Base-by-base conservation (phyloP, 2,329 filamentous ascomycete species). In the Hypoxylon sp. region DNA sequence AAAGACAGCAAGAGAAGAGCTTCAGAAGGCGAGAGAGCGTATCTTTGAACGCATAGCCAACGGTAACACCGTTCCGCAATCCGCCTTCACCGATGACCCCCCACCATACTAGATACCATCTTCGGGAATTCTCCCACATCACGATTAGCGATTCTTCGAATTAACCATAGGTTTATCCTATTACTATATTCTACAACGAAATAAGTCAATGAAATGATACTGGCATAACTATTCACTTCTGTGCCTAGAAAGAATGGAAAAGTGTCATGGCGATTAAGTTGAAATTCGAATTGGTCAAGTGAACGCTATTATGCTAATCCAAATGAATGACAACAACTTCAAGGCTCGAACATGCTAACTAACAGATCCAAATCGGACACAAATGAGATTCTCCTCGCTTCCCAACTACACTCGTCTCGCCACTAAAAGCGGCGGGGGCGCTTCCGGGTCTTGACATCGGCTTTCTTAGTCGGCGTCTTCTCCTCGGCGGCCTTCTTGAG, bases 1-100 rank as follows among this genome's bases (percentile, higher is more conserved):
- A 49, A 69, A 74, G 26, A 48, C 61, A 7, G 73, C 75, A 7
- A 72, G 77, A 29, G 53, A 57, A 10, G 73, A 74, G 33, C 62
- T 83, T 38, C 82, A 84, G 59, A 74, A 69, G 42, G 72, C 77
- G 53, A 74, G 82, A 20, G 75, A 78, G 53, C 63, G 70, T 1
- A 77, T 79, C 0, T 81, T 83, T 58, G 71, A 74, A 42, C 50
- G 55, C 26, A 52, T 68, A 31, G 43, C 52, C 8, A 38, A 46
- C 27, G 48, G 27, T n/a, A 38, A 48, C 13, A 10, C 10, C 13
- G 33, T 15, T 24, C 27, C 33, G 27, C 43, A 23, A 10, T 10
- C 23, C 18, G 35, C 27, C 6, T 15, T 47, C 4, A 42, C 35
- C 11, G 62, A 64, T 11, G 42, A 42, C n/a, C 64, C 64, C 7